Conservation (phyloP, 257 asterid species). For the Euphrasia confusa region DNA sequence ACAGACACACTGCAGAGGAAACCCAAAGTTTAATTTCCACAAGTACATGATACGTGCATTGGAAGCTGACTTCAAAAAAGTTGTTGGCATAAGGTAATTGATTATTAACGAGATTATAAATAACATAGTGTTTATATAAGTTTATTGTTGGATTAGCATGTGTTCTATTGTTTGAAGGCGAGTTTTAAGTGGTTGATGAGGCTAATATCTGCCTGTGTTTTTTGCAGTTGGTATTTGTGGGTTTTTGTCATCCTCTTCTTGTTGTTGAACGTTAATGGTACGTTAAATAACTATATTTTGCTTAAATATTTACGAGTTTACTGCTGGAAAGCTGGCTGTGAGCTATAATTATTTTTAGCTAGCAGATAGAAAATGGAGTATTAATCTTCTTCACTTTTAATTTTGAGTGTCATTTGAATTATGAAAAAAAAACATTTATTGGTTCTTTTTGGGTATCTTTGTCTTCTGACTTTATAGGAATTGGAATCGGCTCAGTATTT, state of each 20-base stretch:
- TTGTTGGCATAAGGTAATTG: conserved; percentile 92
- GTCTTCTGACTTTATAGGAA: neutral
- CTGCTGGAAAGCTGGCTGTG: neutral
- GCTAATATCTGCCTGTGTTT: conserved; percentile 22
- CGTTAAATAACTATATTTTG: conserved; percentile 13
- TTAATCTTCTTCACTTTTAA: neutral
- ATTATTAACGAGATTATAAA: neutral
- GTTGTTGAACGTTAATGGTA: conserved; percentile 81
- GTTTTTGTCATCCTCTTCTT: conserved; percentile 75
- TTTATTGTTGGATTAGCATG: conserved; percentile 16
- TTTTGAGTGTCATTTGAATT: conserved; percentile 3
- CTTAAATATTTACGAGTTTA: neutral
- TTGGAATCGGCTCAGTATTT: neutral
- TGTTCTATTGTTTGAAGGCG: conserved; percentile 10
- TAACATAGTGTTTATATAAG: neutral
- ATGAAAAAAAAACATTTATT: neutral
- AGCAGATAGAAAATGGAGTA: neutral
- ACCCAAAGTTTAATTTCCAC: conserved; percentile 90
- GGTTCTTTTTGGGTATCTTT: neutral
- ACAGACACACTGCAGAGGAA: conserved; percentile 87
- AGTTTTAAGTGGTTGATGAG: conserved; percentile 4
- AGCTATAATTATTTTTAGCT: neutral
- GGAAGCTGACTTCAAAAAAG: conserved; percentile 89
- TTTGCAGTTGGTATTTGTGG: conserved; percentile 98
- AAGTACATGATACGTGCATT: conserved; percentile 96